These are phyloP conservation scores for Coriaria nepalensis DNA, from an alignment of 306 rosid species.

Conservation along the genomic window DNA sequence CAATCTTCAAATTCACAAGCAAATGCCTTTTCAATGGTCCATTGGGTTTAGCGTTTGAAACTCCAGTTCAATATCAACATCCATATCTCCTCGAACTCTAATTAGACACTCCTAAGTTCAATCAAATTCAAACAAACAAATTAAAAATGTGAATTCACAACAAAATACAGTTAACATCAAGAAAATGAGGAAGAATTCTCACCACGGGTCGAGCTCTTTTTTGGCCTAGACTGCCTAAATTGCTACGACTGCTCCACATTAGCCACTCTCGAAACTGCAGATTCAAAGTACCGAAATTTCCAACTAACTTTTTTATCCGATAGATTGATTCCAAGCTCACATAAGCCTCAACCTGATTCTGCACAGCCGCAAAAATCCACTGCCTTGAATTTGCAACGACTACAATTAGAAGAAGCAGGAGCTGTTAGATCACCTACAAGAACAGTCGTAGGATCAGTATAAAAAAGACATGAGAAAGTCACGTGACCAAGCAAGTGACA, in stretches of 20 bases:
- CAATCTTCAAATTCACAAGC: too few species aligned
- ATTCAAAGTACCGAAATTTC: conserved; percentile 61
- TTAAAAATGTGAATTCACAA: conserved; percentile 3
- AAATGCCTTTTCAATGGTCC: too few species aligned
- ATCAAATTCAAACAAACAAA: not conserved
- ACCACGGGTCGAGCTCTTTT: conserved; percentile 57
- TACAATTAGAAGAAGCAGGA: too few species aligned
- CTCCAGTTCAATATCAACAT: too few species aligned
- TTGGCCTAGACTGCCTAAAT: conserved; percentile 60
- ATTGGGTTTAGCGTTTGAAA: too few species aligned
- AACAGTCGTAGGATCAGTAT: too few species aligned
- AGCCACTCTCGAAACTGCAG: conserved; percentile 64
- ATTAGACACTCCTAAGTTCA: too few species aligned
- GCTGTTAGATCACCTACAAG: too few species aligned
- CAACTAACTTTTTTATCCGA: conserved; percentile 49
- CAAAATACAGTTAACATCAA: not conserved
- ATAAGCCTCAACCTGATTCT: conserved; percentile 49
- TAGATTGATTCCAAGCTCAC: conserved; percentile 61
- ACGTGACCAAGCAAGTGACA: too few species aligned
- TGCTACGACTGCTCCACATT: conserved; percentile 43
- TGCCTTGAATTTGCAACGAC: conserved; percentile 29
- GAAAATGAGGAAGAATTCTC: conserved; percentile 2
- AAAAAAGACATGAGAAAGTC: too few species aligned
- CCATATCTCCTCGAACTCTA: too few species aligned
- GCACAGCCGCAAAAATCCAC: conserved; percentile 41